Evolutionary conservation across 1,284 basidiomycete genomes (phyloP), one percentile per base, ranked within the genome.

Genomic region (Ceratobasidium sp.): DNA sequence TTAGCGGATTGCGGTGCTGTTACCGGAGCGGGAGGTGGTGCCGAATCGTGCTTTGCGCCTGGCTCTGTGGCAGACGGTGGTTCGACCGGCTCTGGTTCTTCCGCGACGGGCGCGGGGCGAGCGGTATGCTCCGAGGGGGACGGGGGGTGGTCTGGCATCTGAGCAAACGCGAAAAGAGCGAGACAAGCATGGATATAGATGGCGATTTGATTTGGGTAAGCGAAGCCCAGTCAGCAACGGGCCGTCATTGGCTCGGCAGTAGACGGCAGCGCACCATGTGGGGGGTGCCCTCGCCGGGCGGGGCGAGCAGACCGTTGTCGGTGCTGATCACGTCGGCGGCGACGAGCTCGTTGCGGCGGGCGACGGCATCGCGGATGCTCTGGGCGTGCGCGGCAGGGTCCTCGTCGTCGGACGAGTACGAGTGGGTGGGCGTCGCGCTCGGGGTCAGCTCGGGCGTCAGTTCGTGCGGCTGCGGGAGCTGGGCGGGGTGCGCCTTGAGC

Each of bases 181-280:
- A 29, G 8, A 49, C 43, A 51, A 43, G 54, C 29, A 43, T 40
- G 52, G 69, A 71, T 71, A 71, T 59, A 71, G 68, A 25, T 56
- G 29, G 2, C 43, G 37, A 73, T 73, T 73, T 61, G 57, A 74
- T 52, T 74, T 74, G 43, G 34, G 56, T 74, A 74, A 74, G 70
- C 70, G 70, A 74, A 32, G n/a, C n/a, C 44, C 57, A 62, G 56
- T 71, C 56, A 71, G 69, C 69, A 61, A 43, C 56, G 43, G 56
- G 62, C 62, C 69, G 69, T 71, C 69, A 71, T 71, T 32, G 5
- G 56, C 69, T 71, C 69, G 69, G 69, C 69, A 71, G 57, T 19
- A 37, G 25, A 61, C 62, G 62, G 62, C 62, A 44, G 62, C 69
- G 69, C 43, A 71, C 69, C 69, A 56, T 56, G 49, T 37, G 52